Base-by-base conservation (phyloP, 345 rosid species). In the Aquilaria malaccensis region DNA sequence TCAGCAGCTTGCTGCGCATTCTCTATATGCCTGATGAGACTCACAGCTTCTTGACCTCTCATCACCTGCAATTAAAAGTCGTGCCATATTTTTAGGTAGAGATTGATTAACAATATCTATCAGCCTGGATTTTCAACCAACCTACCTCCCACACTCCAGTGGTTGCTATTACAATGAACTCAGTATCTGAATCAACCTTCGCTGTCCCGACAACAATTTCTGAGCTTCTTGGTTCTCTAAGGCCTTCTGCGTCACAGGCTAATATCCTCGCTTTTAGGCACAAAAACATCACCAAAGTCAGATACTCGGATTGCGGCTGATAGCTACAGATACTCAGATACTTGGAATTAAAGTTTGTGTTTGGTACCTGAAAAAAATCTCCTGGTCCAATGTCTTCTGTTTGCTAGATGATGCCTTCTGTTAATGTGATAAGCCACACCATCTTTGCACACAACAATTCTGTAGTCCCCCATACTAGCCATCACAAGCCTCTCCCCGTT, bases 131-230 rank as follows among this genome's bases (percentile, higher is more conserved):
- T 4, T 11, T 7, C 13, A 9, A 47, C 11, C 9, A 43, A 32
- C 53, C 66, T 69, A 88, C 96, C 83, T 86, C 82, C 96, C 94
- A 89, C 22, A 89, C 72, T 43, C 94, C 96, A 30, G 53, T 71
- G 83, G 84, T 86, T 59, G 86, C 96, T 30, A 89, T 68, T 45
- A 89, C 77, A 61, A 86, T 59, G 63, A 89, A 89, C 60, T 89
- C 94, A 10, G 85, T 83, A 52, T 77, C 67, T 2, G 81, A 48
- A 33, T 73, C 76, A 0, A 86, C 73, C 56, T 65, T 83, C 57
- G 81, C 76, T 32, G 76, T 50, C 3, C 75, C 67, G 12, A 89
- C 66, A 0, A 60, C 58, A 13, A 81, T 69, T 70, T 81, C 82
- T 13, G 74, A 71, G 22, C 71, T 55, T 67, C 65, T 72, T 0